Evolutionary conservation across 345 rosid genomes (phyloP).

Genomic region (Cardamine occulta): DNA sequence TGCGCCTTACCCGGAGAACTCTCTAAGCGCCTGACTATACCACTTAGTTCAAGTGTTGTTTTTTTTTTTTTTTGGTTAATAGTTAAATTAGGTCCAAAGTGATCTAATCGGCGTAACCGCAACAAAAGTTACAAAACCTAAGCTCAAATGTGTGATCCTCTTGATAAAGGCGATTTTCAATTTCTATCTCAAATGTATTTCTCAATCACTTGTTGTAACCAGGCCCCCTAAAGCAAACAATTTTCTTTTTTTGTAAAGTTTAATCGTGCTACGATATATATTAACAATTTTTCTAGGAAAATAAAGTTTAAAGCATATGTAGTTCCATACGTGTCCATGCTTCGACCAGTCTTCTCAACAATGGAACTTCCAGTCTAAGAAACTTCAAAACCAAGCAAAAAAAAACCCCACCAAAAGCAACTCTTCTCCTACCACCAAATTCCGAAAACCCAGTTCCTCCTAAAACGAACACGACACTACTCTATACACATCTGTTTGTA

Average conservation of each 20-base stretch:
- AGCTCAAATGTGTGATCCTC: not conserved
- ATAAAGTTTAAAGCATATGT: not conserved
- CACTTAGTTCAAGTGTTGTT: too few species aligned
- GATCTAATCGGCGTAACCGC: not conserved
- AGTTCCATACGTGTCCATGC: not conserved
- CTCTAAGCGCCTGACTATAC: too few species aligned
- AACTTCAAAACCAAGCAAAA: constrained; percentile 51
- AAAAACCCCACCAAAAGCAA: constrained; percentile 29
- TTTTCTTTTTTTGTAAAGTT: not conserved
- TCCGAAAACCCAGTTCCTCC: constrained; percentile 55
- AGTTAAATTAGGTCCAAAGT: not conserved
- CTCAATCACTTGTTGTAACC: not conserved
- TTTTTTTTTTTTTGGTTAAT: not conserved
- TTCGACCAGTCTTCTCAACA: constrained; percentile 11
- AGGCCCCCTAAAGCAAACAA: not conserved
- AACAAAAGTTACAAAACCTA: not conserved
- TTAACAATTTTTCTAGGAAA: not conserved
- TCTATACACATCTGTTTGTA: not conserved
- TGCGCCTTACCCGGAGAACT: too few species aligned
- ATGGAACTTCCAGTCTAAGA: constrained; percentile 62
- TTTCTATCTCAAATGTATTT: not conserved
- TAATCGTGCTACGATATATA: not conserved
- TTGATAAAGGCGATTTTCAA: not conserved
- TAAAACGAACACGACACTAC: constrained; percentile 43
- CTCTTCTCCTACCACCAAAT: constrained; percentile 45